Evolutionary conservation across 306 rosid genomes (phyloP).

Genomic region (Sindora glabra): DNA sequence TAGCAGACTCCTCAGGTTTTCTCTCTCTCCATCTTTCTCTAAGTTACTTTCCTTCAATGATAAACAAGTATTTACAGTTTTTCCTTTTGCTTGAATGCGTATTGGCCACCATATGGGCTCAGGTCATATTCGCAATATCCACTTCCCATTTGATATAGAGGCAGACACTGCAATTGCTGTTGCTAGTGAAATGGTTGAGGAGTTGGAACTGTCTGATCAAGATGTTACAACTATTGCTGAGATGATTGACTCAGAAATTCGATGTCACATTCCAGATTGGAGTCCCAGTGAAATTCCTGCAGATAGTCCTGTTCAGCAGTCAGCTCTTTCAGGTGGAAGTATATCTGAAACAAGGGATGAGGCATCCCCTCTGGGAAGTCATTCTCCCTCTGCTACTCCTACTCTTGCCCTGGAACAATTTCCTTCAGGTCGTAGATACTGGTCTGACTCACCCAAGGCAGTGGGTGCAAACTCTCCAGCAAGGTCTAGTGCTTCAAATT

Average conservation of each 20-base stretch:
- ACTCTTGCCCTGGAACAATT: conserved; percentile 63
- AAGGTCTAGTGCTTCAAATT: conserved; percentile 34
- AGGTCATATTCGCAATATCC: conserved; percentile 85
- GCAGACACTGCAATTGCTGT: conserved; percentile 82
- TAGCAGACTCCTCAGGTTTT: conserved; percentile 73
- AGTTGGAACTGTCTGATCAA: conserved; percentile 86
- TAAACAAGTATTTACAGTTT: neutral
- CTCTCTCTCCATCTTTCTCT: neutral
- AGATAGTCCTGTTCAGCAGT: conserved; percentile 22
- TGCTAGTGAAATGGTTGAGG: conserved; percentile 98
- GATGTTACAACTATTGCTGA: conserved; percentile 80
- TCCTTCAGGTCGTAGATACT: conserved; percentile 89
- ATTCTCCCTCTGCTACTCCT: conserved; percentile 14
- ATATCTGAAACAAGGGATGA: conserved; percentile 33
- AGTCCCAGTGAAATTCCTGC: conserved; percentile 20
- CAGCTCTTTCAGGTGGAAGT: conserved; percentile 17
- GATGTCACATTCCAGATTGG: conserved; percentile 63
- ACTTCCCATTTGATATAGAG: conserved; percentile 84
- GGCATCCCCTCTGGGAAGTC: conserved; percentile 30
- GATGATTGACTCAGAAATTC: conserved; percentile 75
- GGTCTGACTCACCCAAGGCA: conserved; percentile 84
- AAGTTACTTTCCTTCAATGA: neutral
- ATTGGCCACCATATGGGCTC: conserved; percentile 9
- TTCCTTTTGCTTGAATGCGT: neutral
- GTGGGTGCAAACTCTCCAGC: conserved; percentile 48